Evolutionary conservation across 177 flowering plant species (phyloP).

Genomic region (Vitis hybrid): DNA sequence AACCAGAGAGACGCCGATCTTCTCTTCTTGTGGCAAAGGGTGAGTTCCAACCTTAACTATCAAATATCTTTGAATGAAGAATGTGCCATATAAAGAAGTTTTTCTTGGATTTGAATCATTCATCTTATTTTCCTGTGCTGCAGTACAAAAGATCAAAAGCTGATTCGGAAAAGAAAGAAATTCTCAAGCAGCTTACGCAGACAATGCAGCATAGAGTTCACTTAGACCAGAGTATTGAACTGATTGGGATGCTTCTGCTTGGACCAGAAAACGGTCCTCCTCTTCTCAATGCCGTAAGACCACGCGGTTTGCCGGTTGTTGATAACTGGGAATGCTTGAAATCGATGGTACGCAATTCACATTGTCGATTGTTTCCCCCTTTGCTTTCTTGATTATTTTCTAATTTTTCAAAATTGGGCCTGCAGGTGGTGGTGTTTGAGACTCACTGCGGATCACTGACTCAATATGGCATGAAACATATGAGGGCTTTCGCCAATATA

Average conservation of each 20-base stretch:
- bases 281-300: slow-evolving; percentile 40
- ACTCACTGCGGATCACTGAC: slow-evolving; percentile 73
- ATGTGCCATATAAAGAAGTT: neutral
- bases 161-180: slow-evolving; percentile 31
- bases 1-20: slow-evolving; percentile 94
- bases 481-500: slow-evolving; percentile 85
- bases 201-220: slow-evolving; percentile 61
- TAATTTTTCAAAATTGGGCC: neutral
- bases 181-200: slow-evolving; percentile 50
- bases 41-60: slow-evolving; percentile 11
- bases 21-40: slow-evolving; percentile 71
- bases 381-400: neutral
- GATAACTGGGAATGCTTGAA: slow-evolving; percentile 91
- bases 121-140: neutral
- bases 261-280: slow-evolving; percentile 49
- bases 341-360: slow-evolving; percentile 46
- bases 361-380: neutral
- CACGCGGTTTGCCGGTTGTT: slow-evolving; percentile 56
- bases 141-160: slow-evolving; percentile 53
- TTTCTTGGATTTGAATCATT: neutral
- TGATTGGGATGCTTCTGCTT: slow-evolving; percentile 61
- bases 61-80: neutral
- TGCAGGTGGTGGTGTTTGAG: slow-evolving; percentile 72
- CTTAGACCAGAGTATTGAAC: slow-evolving; percentile 60
- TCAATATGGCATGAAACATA: slow-evolving; percentile 95